Percentiles rank a stretch among this genome's conserved stretches.
These are phyloP conservation scores for Phytophthora rubi DNA, from an alignment of 352 stramenopile genomes.

Conservation along the genomic window DNA sequence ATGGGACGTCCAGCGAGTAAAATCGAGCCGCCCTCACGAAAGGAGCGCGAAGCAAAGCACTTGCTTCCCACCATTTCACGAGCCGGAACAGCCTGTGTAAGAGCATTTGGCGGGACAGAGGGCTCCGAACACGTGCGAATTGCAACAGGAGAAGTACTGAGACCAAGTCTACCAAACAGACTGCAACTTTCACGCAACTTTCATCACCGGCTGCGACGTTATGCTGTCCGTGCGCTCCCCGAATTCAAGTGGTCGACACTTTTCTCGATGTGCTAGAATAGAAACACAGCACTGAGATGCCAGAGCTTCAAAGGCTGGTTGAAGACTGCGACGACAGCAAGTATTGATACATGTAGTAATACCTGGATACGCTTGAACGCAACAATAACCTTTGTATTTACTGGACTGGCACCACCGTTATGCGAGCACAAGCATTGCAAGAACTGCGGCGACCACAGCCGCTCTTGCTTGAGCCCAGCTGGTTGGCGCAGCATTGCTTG, in stretches of 20 bases:
- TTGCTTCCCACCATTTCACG: neutral
- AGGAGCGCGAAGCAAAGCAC: constrained; percentile 3
- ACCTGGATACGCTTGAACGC: neutral
- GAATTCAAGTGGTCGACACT: constrained; percentile 2
- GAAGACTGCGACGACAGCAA: neutral
- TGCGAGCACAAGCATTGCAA: constrained; percentile 13
- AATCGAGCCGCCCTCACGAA: constrained; percentile 18
- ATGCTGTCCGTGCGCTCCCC: constrained; percentile 14
- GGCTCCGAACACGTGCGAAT: neutral
- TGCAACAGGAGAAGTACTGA: neutral
- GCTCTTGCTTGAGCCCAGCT: neutral
- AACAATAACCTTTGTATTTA: neutral
- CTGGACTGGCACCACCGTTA: neutral
- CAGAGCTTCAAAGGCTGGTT: neutral
- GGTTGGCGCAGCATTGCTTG: constrained; percentile 2
- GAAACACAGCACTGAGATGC: too few species aligned
- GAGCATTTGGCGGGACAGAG: constrained; percentile 4
- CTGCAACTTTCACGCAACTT: neutral
- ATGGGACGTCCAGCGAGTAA: constrained; percentile 29
- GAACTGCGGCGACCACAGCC: neutral
- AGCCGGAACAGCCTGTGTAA: constrained; percentile 24
- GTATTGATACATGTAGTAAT: neutral
- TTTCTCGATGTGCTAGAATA: neutral
- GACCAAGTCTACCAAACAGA: constrained; percentile 11
- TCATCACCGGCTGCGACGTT: constrained; percentile 5